A percentile compares a stretch with the other conserved stretches of the same genome.
Conservation (phyloP, 768 basidiomycete species). For the Strobilomyces dryophilus region DNA sequence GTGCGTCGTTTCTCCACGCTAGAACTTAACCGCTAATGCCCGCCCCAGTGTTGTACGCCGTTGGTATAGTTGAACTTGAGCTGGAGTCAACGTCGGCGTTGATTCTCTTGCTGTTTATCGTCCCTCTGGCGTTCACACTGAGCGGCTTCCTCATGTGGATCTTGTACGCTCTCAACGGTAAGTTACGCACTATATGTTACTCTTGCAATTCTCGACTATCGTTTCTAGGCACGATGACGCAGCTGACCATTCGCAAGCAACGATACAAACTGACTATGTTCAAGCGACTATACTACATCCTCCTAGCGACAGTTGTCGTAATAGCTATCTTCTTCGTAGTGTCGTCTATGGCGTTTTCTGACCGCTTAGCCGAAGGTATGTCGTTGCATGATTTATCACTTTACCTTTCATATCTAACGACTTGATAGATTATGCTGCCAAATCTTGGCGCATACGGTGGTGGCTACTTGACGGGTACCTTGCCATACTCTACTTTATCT, state of each 20-base stretch:
- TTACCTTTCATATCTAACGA: background rate
- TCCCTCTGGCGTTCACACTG: conserved; percentile 93
- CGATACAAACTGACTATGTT: conserved; percentile 88
- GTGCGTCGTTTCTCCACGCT: conserved; percentile 42
- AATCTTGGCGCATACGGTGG: conserved; percentile 89
- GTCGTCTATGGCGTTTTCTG: conserved; percentile 87
- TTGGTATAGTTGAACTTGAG: conserved; percentile 91
- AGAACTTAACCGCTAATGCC: conserved; percentile 5
- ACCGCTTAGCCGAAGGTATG: conserved; percentile 83
- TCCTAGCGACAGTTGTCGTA: conserved; percentile 75
- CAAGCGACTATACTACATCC: conserved; percentile 76
- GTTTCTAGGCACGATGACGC: conserved; percentile 73
- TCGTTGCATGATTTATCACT: conserved; percentile 1
- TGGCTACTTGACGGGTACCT: conserved; percentile 96
- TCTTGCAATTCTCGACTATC: conserved; percentile 2
- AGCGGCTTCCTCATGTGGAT: conserved; percentile 97
- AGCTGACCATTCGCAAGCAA: conserved; percentile 83
- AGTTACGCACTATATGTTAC: conserved; percentile 13
- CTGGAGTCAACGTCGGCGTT: conserved; percentile 88
- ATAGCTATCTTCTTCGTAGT: conserved; percentile 90
- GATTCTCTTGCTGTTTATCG: conserved; percentile 81
- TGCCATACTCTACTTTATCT: conserved; percentile 77
- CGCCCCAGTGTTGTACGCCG: conserved; percentile 74
- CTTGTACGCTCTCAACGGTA: conserved; percentile 84
- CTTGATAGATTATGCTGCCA: conserved; percentile 81